Evolutionary conservation across 2,329 filamentous ascomycete species (phyloP), one percentile per base, ranked within the genome.

Genomic region (Aureobasidium leucospermi): DNA sequence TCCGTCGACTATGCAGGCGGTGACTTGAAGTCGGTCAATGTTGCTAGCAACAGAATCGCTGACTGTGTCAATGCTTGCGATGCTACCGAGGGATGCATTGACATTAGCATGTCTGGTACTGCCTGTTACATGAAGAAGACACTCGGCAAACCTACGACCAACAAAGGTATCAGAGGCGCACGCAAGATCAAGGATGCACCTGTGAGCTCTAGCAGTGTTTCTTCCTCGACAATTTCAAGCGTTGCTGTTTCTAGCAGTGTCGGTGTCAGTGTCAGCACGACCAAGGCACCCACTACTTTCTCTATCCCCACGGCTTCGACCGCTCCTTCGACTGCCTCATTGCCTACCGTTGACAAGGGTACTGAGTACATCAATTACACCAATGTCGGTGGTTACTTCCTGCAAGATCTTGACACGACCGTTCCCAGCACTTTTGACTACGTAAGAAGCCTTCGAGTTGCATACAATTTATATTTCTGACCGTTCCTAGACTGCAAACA

Each of bases 351-450:
- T 10, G 51, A 63, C 31, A n/a, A 63, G 31, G 60, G 62, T 34
- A 59, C 43, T 2, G 53, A 61, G 8, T 76, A 81, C 59, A 78
- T 85, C 67, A 79, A 81, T 60, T 87, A 86, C 68, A 81, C 79
- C 0, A 80, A 84, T 0, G 76, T 88, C 0, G 73, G 76, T 0
- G 85, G 83, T 0, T 83, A 84, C 69, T 88, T 88, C 65, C 72
- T 83, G 23, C 85, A 88, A 66, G 85, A 88, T 66, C 79, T 86
- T 23, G 67, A 75, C 0, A 66, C 74, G 4, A 88, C 85, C 0
- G 73, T 82, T 59, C 71, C 83, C 1, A 73, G 68, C 1, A 79
- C 72, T 2, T 88, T 88, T 70, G 83, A 87, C 71, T 88, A 87
- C 67, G 85, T 88, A 70, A 48, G 43, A 32, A 32, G 23, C n/a